These are phyloP conservation scores for Strobilomyces confusus DNA, from an alignment of 768 basidiomycete species.

Conservation along the genomic window DNA sequence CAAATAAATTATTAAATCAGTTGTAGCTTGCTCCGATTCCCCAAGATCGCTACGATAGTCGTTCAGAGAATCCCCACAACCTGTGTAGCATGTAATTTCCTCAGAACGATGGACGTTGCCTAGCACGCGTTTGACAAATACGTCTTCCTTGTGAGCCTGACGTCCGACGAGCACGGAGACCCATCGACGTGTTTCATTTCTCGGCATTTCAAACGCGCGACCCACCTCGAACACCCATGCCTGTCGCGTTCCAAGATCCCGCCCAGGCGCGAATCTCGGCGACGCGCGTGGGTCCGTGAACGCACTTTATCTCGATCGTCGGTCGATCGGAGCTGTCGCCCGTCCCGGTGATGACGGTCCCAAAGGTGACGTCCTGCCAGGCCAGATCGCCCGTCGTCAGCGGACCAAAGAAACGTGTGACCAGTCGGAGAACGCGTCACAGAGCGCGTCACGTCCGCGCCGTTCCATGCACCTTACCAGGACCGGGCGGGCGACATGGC, in stretches of 20 bases:
- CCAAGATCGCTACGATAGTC: slow-evolving; percentile 6
- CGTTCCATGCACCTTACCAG: slow-evolving; percentile 1
- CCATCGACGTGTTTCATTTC: no score
- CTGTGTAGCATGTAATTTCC: not conserved
- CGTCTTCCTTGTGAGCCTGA: no score
- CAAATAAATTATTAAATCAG: not conserved
- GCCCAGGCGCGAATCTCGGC: not conserved
- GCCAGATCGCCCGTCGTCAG: not conserved
- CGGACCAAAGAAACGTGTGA: slow-evolving; percentile 6
- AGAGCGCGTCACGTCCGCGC: not conserved
- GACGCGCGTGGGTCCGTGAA: not conserved
- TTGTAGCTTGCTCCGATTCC: not conserved
- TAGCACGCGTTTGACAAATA: no score
- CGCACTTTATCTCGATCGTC: not conserved
- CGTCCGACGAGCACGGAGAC: no score
- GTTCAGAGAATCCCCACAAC: not conserved
- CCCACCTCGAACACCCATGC: not conserved
- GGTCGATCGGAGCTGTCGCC: slow-evolving; percentile 1
- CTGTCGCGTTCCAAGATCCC: no score
- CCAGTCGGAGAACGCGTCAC: not conserved
- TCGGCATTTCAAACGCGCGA: no score
- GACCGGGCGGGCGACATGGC: slow-evolving; percentile 6
- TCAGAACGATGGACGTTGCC: no score
- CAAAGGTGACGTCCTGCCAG: slow-evolving; percentile 10
- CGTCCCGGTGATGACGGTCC: slow-evolving; percentile 3